Base-by-base conservation (phyloP, 75 land plant species). In the Ceratopteris richardii region DNA sequence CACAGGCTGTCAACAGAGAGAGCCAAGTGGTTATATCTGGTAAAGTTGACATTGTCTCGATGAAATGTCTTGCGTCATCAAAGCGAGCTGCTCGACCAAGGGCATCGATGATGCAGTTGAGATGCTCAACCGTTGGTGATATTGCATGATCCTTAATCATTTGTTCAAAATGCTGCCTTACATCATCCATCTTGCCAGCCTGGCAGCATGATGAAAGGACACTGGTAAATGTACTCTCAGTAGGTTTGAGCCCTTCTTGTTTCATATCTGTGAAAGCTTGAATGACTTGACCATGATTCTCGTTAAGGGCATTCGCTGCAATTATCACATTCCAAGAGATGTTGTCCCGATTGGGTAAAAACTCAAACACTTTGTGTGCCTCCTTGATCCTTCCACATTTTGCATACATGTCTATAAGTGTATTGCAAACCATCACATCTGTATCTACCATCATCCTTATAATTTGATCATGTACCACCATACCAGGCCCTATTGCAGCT, bases 381-480 rank as follows among this genome's bases (percentile, higher is more conserved):
- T 65, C 54, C 51, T 52, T 37, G 14, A 77, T 26, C 2, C 7
- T 16, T 12, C 77, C 81, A 64, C 77, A 73, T 69, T 51, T 78
- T 36, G 73, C 68, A 69, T 78, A 78, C 77, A 70, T 66, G 2
- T 67, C 71, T 16, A 78, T 41, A 44, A 78, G 61, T 11, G 69
- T 61, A 44, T 70, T 78, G 20, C 46, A 64, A 17, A 74, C 54
- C 41, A 14, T 18, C 11, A 64, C 13, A 54, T 63, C 51, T 12
- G 63, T 47, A 46, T 50, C 67, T 62, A 52, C 43, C 29, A 67
- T 71, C 13, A 18, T 28, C 47, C 61, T 72, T 27, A 58, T 40
- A 20, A 77, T 42, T 62, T 41, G 68, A 10, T 60, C 75, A 58
- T 82, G 85, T 19, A 82, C 64, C 41, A 71, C 68, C 27, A 66